phyloP scores from a whole-genome alignment of 177 flowering plant species.

The Vitis hybrid region DNA sequence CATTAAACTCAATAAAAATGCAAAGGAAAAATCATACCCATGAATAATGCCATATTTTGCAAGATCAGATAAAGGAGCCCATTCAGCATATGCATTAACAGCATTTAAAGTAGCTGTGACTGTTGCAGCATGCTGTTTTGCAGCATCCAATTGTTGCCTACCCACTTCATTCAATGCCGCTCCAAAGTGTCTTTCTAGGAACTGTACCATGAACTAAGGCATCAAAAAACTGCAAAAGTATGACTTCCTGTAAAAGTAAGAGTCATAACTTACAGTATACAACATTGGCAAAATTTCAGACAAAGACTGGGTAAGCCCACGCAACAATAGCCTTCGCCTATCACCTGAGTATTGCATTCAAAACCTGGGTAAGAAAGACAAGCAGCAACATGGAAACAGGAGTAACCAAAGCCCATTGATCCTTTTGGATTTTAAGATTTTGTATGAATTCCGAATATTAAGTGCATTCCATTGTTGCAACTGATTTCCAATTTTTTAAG shows the following conservation, averaged over 20 bases:
- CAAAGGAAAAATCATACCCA: slow-evolving; percentile 52
- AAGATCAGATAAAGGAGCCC: slow-evolving; percentile 94
- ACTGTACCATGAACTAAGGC: slow-evolving; percentile 36
- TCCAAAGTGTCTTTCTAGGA: slow-evolving; percentile 89
- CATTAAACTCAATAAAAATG: not conserved
- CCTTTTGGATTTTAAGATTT: too few relatives aligned
- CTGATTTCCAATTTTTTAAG: not conserved
- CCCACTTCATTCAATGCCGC: slow-evolving; percentile 84
- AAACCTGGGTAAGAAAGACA: slow-evolving; percentile 5
- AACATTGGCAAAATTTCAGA: slow-evolving; percentile 82
- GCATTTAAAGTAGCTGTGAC: slow-evolving; percentile 86
- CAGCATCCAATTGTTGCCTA: slow-evolving; percentile 65
- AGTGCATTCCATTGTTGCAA: too few relatives aligned
- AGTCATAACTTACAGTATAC: slow-evolving; percentile 55
- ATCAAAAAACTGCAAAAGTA: slow-evolving; percentile 5
- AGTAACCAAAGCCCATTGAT: not conserved
- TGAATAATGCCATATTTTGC: slow-evolving; percentile 78
- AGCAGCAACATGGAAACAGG: not conserved
- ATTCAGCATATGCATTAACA: slow-evolving; percentile 94
- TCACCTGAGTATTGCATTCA: slow-evolving; percentile 59
- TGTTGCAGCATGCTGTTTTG: slow-evolving; percentile 89
- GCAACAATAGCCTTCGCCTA: slow-evolving; percentile 75
- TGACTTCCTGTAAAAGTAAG: not conserved
- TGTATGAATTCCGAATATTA: too few relatives aligned
- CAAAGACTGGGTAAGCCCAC: slow-evolving; percentile 85